Evolutionary conservation across 2,329 filamentous ascomycete species (phyloP).

Genomic region (Aspergillus versicolor): DNA sequence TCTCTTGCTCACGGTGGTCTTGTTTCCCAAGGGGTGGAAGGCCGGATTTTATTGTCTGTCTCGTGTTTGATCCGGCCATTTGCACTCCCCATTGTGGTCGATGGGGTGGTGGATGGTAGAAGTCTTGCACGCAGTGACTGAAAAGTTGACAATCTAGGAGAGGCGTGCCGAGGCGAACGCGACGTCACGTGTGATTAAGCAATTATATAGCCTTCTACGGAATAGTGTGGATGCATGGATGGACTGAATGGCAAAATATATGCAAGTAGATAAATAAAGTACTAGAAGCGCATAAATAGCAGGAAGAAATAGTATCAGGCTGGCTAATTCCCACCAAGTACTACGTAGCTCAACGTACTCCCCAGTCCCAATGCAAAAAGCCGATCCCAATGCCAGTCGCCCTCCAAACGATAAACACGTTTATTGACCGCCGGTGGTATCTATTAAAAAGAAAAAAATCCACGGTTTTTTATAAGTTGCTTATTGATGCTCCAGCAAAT

Average conservation of each 20-base stretch:
- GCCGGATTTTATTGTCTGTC: not conserved
- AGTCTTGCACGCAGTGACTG: not conserved
- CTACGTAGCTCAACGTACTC: slow-evolving; percentile 6
- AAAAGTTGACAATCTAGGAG: not conserved
- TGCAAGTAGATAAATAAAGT: not conserved
- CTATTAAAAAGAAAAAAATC: not conserved
- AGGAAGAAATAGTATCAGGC: slow-evolving; percentile 4
- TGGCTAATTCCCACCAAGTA: not conserved
- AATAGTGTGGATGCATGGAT: not conserved
- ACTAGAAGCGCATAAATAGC: not conserved
- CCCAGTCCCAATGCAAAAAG: slow-evolving; percentile 17
- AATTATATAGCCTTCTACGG: slow-evolving; percentile 8
- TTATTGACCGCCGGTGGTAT: not conserved
- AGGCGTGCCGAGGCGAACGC: slow-evolving; percentile 14
- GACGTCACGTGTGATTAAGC: slow-evolving; percentile 20
- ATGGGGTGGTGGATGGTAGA: not conserved
- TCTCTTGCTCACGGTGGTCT: slow-evolving; percentile 9
- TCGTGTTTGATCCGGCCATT: slow-evolving; percentile 21
- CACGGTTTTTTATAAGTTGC: not conserved
- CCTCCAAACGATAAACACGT: not conserved
- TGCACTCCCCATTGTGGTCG: slow-evolving; percentile 23
- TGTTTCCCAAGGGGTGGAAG: slow-evolving; percentile 21
- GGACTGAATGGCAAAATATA: no score
- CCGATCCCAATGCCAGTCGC: not conserved
- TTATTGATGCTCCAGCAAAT: slow-evolving; percentile 31